phyloP scores from a whole-genome alignment of 306 rosid species.

The Inga leiocalycina region DNA sequence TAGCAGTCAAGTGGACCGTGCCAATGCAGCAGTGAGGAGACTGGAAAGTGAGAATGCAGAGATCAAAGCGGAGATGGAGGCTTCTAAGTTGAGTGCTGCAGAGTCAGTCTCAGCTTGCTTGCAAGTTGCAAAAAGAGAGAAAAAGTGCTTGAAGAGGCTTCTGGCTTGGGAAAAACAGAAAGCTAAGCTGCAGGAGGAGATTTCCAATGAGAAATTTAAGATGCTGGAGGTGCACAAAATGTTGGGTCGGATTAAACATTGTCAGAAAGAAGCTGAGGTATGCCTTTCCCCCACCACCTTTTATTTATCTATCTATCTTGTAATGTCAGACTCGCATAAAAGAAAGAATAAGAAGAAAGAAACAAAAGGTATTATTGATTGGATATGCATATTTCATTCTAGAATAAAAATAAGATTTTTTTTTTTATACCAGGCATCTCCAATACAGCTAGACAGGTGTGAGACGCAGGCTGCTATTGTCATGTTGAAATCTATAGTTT shows the following conservation, averaged over 20 bases:
- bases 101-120: slow-evolving; percentile 64
- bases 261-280: slow-evolving; percentile 71
- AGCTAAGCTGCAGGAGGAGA: slow-evolving; percentile 66
- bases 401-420: neutral
- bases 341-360: neutral
- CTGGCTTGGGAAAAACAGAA: slow-evolving; percentile 80
- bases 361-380: neutral
- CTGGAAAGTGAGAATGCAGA: slow-evolving; percentile 86
- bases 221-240: slow-evolving; percentile 51
- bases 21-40: slow-evolving; percentile 66
- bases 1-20: slow-evolving; percentile 77
- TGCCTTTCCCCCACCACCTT: neutral
- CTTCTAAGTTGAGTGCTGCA: slow-evolving; percentile 77
- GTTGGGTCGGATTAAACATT: slow-evolving; percentile 50
- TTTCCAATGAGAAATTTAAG: slow-evolving; percentile 66
- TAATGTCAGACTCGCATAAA: neutral
- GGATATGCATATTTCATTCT: neutral
- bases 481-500: slow-evolving; percentile 16
- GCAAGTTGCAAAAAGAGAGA: slow-evolving; percentile 80
- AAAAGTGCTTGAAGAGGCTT: slow-evolving; percentile 71
- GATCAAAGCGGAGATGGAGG: slow-evolving; percentile 89
- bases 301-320: neutral
- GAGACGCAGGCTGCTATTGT: neutral
- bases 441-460: neutral
- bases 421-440: neutral